Conservation (phyloP, 306 rosid genomes). For the Ammopiptanthus mongolicus region DNA sequence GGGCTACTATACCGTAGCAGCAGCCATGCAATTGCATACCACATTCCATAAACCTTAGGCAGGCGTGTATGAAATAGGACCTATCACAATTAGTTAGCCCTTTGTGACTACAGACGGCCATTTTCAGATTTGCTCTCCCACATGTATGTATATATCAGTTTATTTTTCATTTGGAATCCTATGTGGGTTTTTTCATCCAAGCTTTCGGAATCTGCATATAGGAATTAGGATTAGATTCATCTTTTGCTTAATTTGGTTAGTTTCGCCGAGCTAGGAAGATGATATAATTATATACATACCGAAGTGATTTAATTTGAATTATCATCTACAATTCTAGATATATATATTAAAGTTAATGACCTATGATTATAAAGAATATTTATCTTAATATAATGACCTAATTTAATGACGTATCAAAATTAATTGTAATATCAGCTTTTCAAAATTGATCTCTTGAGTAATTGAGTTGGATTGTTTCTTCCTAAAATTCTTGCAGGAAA, state of each 20-base stretch:
- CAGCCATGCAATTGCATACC: conserved; percentile 40
- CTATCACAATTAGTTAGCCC: conserved; percentile 27
- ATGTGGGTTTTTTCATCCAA: conserved; percentile 41
- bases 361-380: too few species aligned
- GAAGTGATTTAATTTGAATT: conserved; percentile 13
- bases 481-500: not conserved
- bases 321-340: too few species aligned
- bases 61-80: conserved; percentile 43
- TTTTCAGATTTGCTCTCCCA: conserved; percentile 12
- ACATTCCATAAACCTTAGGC: conserved; percentile 26
- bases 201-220: conserved; percentile 36
- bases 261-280: conserved; percentile 36
- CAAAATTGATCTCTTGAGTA: not conserved
- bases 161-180: conserved; percentile 47
- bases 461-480: not conserved
- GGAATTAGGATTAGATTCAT: conserved; percentile 38
- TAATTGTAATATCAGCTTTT: not conserved
- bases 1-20: conserved; percentile 35
- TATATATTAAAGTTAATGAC: not conserved
- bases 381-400: not conserved
- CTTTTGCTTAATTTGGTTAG: conserved; percentile 17
- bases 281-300: conserved; percentile 22
- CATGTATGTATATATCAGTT: not conserved
- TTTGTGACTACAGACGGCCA: not conserved
- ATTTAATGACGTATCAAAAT: not conserved